Evolutionary conservation across 768 basidiomycete genomes (phyloP).

Genomic region (Termitomyces sp.): DNA sequence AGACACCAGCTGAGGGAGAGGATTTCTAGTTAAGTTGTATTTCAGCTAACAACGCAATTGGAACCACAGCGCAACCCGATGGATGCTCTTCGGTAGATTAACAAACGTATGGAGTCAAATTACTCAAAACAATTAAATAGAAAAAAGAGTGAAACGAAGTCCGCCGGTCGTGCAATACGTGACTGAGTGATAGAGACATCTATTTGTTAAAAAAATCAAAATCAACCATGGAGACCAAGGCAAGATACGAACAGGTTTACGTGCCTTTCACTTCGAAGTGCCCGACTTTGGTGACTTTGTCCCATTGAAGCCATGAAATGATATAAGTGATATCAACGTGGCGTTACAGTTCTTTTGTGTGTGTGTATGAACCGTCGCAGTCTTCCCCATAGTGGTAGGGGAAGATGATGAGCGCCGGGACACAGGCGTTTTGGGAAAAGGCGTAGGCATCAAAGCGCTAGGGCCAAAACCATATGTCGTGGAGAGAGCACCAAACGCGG

Average conservation of each 20-base stretch:
- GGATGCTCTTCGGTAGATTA: too few relatives aligned
- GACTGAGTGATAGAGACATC: background rate
- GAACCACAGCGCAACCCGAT: background rate
- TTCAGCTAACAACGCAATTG: background rate
- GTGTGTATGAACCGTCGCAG: background rate
- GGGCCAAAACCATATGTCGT: conserved; percentile 18
- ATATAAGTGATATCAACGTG: conserved; percentile 7
- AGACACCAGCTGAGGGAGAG: too few relatives aligned
- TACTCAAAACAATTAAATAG: background rate
- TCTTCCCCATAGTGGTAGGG: background rate
- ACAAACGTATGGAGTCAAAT: background rate
- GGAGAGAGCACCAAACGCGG: conserved; percentile 17
- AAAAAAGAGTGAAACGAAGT: background rate
- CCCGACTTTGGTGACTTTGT: background rate
- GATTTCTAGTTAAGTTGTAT: background rate
- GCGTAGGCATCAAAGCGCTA: background rate
- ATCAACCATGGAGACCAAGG: background rate
- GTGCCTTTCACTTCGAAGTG: background rate
- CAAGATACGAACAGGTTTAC: background rate
- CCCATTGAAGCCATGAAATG: conserved; percentile 12
- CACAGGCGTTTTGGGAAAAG: background rate
- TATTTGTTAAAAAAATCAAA: background rate
- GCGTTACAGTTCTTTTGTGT: conserved; percentile 10
- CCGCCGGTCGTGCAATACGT: background rate
- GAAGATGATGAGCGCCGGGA: background rate